Conservation (phyloP, 1,284 basidiomycete species). For the Heterobasidion annosum region DNA sequence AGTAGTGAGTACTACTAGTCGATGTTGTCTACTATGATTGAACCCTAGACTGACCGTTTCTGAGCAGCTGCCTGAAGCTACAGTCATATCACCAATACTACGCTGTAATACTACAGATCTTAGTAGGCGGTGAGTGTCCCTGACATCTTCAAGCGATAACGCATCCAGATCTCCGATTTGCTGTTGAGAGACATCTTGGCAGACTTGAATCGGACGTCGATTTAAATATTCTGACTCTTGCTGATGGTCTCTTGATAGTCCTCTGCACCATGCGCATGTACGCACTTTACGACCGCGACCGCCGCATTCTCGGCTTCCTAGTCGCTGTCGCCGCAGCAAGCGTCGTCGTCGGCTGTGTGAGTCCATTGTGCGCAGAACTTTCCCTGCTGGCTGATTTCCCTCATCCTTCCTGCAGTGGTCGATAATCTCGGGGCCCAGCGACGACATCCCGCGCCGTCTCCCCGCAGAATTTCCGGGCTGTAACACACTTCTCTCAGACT, state of each 20-base stretch:
- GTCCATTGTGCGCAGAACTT: neutral
- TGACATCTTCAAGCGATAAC: too few species aligned
- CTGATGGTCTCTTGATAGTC: neutral
- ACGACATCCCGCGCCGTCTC: neutral
- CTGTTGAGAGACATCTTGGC: too few species aligned
- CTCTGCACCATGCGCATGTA: constrained; percentile 5
- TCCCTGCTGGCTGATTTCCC: neutral
- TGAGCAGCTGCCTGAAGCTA: neutral
- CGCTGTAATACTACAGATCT: neutral
- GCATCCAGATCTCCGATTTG: too few species aligned
- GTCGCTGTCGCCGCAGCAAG: neutral
- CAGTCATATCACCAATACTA: constrained; percentile 1
- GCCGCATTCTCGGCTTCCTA: neutral
- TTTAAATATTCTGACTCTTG: neutral
- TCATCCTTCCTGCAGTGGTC: neutral
- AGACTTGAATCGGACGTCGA: neutral
- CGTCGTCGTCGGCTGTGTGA: neutral
- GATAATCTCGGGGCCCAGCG: neutral
- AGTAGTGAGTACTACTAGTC: neutral
- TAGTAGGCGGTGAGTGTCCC: neutral
- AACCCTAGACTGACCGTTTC: neutral
- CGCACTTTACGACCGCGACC: constrained; percentile 5
- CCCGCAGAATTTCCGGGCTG: neutral
- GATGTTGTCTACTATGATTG: neutral
- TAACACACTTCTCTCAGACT: neutral